Evolutionary conservation across 2,329 filamentous ascomycete species (phyloP).

Genomic region (Helminthosporium solani): DNA sequence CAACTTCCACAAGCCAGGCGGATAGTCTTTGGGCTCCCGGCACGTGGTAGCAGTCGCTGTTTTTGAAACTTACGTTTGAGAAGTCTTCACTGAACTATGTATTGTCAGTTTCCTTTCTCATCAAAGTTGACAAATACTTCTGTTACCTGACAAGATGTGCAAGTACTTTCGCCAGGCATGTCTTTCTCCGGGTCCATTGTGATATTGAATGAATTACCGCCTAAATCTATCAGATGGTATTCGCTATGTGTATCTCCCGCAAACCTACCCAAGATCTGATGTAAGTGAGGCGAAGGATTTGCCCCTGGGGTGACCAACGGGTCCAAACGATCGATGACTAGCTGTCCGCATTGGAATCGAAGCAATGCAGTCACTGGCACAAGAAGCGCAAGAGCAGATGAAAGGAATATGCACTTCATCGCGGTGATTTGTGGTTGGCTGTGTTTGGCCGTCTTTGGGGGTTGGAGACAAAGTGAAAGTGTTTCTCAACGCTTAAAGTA

Average conservation of each 20-base stretch:
- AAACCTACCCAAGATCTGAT: slow-evolving; percentile 26
- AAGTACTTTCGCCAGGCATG: slow-evolving; percentile 26
- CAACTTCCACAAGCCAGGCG: neutral
- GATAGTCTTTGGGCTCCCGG: neutral
- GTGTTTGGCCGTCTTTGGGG: neutral
- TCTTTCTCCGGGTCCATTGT: slow-evolving; percentile 26
- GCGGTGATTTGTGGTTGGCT: neutral
- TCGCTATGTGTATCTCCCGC: no score
- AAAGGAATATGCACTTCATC: slow-evolving; percentile 18
- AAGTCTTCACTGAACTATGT: slow-evolving; percentile 30
- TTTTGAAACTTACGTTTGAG: slow-evolving; percentile 11
- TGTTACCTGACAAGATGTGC: slow-evolving; percentile 23
- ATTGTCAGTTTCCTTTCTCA: neutral
- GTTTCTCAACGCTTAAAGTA: neutral
- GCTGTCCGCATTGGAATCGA: slow-evolving; percentile 27
- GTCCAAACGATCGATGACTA: slow-evolving; percentile 26
- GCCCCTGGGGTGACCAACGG: slow-evolving; percentile 26
- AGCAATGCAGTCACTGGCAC: slow-evolving; percentile 21
- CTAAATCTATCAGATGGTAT: neutral
- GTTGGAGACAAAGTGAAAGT: neutral
- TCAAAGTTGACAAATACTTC: neutral
- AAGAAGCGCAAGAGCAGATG: slow-evolving; percentile 14
- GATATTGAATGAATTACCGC: slow-evolving; percentile 23
- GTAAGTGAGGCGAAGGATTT: slow-evolving; percentile 26
- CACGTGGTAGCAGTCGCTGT: neutral